A percentile compares a stretch with the other conserved stretches of the same genome.
These are phyloP conservation scores for Aspergillus thermomutatus DNA, from an alignment of 2,329 filamentous ascomycete genomes.

Conservation along the genomic window DNA sequence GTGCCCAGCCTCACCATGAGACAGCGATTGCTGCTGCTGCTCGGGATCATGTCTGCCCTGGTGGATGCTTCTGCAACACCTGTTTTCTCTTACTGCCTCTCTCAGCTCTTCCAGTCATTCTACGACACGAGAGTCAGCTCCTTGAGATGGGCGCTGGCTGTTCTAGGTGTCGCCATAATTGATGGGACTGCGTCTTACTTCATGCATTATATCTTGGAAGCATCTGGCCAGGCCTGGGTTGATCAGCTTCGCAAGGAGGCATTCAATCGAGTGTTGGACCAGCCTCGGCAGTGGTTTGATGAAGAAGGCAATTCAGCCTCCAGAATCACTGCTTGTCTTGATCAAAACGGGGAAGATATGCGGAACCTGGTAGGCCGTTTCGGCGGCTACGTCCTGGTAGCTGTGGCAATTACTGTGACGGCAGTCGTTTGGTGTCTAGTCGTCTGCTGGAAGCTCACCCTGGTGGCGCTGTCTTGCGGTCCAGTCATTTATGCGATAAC, in stretches of 20 bases:
- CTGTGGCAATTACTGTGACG: slow-evolving; percentile 63
- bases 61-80: slow-evolving; percentile 67
- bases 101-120: slow-evolving; percentile 68
- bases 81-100: slow-evolving; percentile 71
- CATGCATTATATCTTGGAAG: slow-evolving; percentile 69
- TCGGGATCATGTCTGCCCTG: slow-evolving; percentile 61
- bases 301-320: slow-evolving; percentile 61
- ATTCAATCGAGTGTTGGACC: slow-evolving; percentile 66
- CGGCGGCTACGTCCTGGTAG: slow-evolving; percentile 65
- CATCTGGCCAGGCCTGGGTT: slow-evolving; percentile 72
- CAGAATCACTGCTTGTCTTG: slow-evolving; percentile 67
- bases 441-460: slow-evolving; percentile 74
- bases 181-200: slow-evolving; percentile 65
- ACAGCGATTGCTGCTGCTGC: slow-evolving; percentile 54
- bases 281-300: slow-evolving; percentile 78
- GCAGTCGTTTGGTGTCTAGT: slow-evolving; percentile 71
- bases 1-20: slow-evolving; percentile 60
- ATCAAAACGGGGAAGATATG: slow-evolving; percentile 83
- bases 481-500: slow-evolving; percentile 67
- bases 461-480: slow-evolving; percentile 67
- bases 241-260: slow-evolving; percentile 66
- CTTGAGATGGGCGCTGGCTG: slow-evolving; percentile 64
- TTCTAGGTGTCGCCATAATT: slow-evolving; percentile 64
- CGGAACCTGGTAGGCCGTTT: slow-evolving; percentile 78
- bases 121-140: slow-evolving; percentile 53